Conservation (phyloP, 2,329 filamentous ascomycete genomes). For the Colletotrichum sp. region DNA sequence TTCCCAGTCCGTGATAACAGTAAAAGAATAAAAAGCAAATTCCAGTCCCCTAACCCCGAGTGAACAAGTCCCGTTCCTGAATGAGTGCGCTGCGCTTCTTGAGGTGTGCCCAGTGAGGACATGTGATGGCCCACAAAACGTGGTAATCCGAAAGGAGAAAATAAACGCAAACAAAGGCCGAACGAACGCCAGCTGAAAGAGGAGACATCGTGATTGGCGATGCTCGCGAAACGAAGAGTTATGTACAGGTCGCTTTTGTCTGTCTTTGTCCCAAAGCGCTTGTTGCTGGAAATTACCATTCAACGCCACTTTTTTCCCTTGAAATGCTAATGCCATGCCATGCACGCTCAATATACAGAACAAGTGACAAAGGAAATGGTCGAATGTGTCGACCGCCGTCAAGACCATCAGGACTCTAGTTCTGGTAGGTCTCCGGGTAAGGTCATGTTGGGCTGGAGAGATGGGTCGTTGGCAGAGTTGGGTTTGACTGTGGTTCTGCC, state of each 20-base stretch:
- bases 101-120: not conserved
- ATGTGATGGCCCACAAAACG: not conserved
- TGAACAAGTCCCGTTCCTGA: constrained; percentile 5
- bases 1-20: not conserved
- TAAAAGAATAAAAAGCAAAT: not conserved
- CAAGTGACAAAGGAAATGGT: constrained; percentile 21
- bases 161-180: not conserved
- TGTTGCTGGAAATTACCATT: constrained; percentile 11
- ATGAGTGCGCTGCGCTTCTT: constrained; percentile 6
- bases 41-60: not conserved
- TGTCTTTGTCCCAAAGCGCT: constrained; percentile 15
- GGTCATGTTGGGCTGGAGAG: constrained; percentile 39
- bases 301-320: constrained; percentile 19
- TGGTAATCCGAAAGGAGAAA: not conserved
- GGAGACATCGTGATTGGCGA: not conserved
- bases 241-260: constrained; percentile 21
- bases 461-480: constrained; percentile 64
- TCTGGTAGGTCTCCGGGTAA: constrained; percentile 23
- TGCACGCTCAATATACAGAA: constrained; percentile 44
- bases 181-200: not conserved
- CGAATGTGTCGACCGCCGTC: constrained; percentile 21
- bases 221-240: not conserved
- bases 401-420: not conserved
- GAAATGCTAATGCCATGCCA: constrained; percentile 29
- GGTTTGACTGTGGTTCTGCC: constrained; percentile 66